Evolutionary conservation across 208 protist genomes (phyloP), one percentile per base, ranked within the genome.

Genomic region (Trypanosoma melophagium): DNA sequence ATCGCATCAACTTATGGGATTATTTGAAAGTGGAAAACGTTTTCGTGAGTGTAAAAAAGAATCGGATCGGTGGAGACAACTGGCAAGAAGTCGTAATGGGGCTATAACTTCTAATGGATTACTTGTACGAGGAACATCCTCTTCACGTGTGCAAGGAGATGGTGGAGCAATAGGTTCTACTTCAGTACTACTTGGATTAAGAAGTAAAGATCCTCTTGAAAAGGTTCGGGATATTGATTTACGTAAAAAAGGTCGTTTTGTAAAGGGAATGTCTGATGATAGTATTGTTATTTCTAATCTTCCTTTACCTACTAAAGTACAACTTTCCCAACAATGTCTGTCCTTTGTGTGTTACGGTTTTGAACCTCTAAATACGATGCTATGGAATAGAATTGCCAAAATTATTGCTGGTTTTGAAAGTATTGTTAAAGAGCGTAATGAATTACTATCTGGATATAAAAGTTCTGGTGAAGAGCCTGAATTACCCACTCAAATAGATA

Each of bases 271-370:
- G 77, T 83, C 66, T 42, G 81, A 95, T 64, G 79, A 81, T 50
- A 65, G 60, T 42, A 62, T 71, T 1, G 62, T 77, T 16, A 68
- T 76, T n/a, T 93, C 81, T 50, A 82, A 79, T 61, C 71, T 95
- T 45, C 85, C 84, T 0, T 71, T 95, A 14, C 83, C 82, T 4
- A 95, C 85, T 1, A 89, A 92, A 77, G 87, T 93, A 53, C 72
- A 87, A 40, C 84, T 95, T 12, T 67, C 90, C 22, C 80, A 91
- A 56, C 87, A 95, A 74, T 87, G 67, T 62, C 79, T 83, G 58
- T 83, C 85, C 0, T 92, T 95, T 78, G 65, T 95, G 49, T 79
- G 79, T 44, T 85, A 87, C 61, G 90, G 90, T 13, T 93, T 95
- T 77, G 90, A 95, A 51, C 85, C 85, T 19, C 76, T 95, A 10